phyloP scores from a whole-genome alignment of 139 green algal species.

The Trebouxia sp. region DNA sequence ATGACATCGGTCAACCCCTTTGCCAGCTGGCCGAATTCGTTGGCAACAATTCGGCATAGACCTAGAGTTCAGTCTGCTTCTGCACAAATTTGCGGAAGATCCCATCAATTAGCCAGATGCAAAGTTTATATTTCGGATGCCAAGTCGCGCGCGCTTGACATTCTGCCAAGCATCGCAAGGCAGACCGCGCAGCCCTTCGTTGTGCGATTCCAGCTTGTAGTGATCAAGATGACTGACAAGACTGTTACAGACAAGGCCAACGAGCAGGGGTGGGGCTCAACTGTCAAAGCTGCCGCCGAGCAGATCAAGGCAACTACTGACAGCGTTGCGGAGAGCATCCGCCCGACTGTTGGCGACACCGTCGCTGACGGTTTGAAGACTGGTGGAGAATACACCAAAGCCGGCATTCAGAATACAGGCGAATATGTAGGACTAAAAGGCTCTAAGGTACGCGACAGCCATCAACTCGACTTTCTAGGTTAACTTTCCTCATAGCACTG shows the following conservation, averaged over 20 bases:
- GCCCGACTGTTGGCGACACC: not conserved
- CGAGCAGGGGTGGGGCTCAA: constrained; percentile 9
- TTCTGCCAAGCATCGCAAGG: too few relatives aligned
- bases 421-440: not conserved
- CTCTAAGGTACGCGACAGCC: not conserved
- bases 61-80: too few relatives aligned
- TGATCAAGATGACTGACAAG: constrained; percentile 9
- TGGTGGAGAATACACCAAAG: constrained; percentile 15
- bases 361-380: constrained; percentile 10
- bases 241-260: too few relatives aligned
- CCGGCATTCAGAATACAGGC: constrained; percentile 14
- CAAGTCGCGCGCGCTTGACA: too few relatives aligned
- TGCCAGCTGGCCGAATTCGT: too few relatives aligned
- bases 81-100: too few relatives aligned
- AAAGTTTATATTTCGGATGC: too few relatives aligned
- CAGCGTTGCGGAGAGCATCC: not conserved
- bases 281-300: constrained; percentile 1
- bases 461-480: not conserved
- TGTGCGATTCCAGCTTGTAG: not conserved
- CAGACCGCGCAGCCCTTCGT: too few relatives aligned
- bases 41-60: too few relatives aligned
- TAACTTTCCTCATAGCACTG: not conserved
- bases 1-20: too few relatives aligned
- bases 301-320: constrained; percentile 12
- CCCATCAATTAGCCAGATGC: too few relatives aligned